Conservation (phyloP, 2,329 filamentous ascomycete species). For the Paecilomyces dactylethromorphus region DNA sequence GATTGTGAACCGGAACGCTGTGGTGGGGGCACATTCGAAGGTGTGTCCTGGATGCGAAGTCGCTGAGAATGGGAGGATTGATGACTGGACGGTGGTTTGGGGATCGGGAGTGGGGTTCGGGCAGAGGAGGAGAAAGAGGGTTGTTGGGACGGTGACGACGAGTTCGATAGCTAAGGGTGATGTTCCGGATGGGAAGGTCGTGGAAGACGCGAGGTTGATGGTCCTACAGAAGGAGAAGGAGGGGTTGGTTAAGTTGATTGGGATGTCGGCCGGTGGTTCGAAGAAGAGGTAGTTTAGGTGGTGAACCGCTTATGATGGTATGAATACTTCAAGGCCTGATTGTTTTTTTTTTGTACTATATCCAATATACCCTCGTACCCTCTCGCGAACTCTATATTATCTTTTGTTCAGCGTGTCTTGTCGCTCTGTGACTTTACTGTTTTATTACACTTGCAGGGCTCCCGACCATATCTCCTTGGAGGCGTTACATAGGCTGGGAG, state of each 20-base stretch:
- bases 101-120: slow-evolving; percentile 48
- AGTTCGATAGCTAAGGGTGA: slow-evolving; percentile 3
- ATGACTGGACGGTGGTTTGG: slow-evolving; percentile 64
- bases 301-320: background rate
- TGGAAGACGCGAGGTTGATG: slow-evolving; percentile 57
- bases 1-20: slow-evolving; percentile 24
- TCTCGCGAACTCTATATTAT: too few relatives aligned
- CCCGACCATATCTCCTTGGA: too few relatives aligned
- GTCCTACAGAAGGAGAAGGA: slow-evolving; percentile 63
- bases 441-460: too few relatives aligned
- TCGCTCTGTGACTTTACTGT: too few relatives aligned
- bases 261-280: slow-evolving; percentile 16
- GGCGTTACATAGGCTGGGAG: too few relatives aligned
- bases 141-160: slow-evolving; percentile 26
- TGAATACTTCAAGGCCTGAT: background rate
- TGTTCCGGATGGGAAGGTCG: slow-evolving; percentile 49
- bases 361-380: background rate
- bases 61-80: slow-evolving; percentile 50
- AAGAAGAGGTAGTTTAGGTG: slow-evolving; percentile 19
- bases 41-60: slow-evolving; percentile 60
- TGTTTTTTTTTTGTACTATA: background rate
- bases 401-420: too few relatives aligned
- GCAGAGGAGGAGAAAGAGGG: slow-evolving; percentile 25
- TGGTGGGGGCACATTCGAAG: slow-evolving; percentile 55
- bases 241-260: slow-evolving; percentile 58